Evolutionary conservation across 371 early-diverging fungal species (phyloP), one percentile per base, ranked within the genome.

Genomic region (Mucor racemosus): DNA sequence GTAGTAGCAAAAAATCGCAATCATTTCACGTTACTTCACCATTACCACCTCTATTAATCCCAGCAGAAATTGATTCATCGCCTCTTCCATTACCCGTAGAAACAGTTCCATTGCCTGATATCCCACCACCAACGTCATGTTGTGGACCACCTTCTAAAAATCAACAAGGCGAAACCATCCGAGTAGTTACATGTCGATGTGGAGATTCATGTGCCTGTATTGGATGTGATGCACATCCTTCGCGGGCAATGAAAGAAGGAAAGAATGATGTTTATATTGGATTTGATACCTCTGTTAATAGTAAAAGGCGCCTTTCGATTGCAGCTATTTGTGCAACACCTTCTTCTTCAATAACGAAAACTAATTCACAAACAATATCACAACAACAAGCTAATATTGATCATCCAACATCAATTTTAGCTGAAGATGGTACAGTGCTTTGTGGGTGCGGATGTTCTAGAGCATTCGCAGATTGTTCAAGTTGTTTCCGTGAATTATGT

Each of bases 171-270:
- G 70, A 75, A 40, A 66, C 53, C 0, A 76, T 76, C 31, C 73
- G 79, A 8, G 60, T 82, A 0, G 76, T 82, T 11, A 82, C 82
- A 0, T 82, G 82, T 58, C 80, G 82, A 2, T 82, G 82, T 67
- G 82, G 82, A 14, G 82, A 82, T 54, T 71, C 75, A 1, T 82
- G 82, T 57, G 73, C 78, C 13, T 82, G 82, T 65, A 69, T 74
- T 55, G 82, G 82, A 1, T 82, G 82, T 46, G 82, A 82, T 62
- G 82, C 80, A 5, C 82, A 82, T 57, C 82, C 82, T 38, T 80
- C 78, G 13, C 69, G 78, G 5, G 80, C 73, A 4, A 79, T 82
- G 82, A 75, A 75, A 53, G 67, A 68, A 36, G 72, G 73, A 7
- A 67, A 62, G 35, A 66, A 67, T 6, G 82, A 82, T 66, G 78